These are phyloP conservation scores for Metschnikowia proteae DNA, from an alignment of 805 yeast species.

Conservation along the genomic window DNA sequence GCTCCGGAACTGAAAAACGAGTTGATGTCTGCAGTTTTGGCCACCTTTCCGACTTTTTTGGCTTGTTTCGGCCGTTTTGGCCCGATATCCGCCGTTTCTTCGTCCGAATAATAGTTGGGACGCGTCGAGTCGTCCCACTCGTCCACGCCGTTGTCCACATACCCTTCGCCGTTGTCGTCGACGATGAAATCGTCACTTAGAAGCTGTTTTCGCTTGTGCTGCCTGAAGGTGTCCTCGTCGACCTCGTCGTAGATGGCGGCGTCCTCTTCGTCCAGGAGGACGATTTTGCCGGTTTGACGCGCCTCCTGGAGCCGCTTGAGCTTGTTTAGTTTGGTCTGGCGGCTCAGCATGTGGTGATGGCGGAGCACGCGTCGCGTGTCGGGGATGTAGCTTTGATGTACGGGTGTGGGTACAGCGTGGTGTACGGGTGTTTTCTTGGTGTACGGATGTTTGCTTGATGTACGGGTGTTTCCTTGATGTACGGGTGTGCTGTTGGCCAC, in stretches of 20 bases:
- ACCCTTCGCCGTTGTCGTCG: conserved; percentile 91
- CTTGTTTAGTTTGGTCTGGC: conserved; percentile 40
- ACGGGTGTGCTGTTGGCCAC: neutral
- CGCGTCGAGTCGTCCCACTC: conserved; percentile 68
- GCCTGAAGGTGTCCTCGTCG: conserved; percentile 74
- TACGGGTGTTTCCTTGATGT: neutral
- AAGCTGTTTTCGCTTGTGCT: conserved; percentile 73
- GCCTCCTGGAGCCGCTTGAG: conserved; percentile 62
- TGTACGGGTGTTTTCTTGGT: conserved; percentile 2
- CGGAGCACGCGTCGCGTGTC: neutral
- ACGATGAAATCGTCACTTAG: conserved; percentile 90
- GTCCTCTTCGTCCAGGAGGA: conserved; percentile 43
- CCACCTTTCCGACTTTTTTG: conserved; percentile 36
- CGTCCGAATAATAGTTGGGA: conserved; percentile 55
- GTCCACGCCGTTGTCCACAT: conserved; percentile 88
- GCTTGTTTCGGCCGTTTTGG: conserved; percentile 23
- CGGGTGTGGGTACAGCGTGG: neutral
- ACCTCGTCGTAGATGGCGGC: conserved; percentile 80
- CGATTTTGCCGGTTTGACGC: conserved; percentile 53
- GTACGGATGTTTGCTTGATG: neutral
- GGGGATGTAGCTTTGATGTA: neutral
- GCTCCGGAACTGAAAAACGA: conserved; percentile 43
- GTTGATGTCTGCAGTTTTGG: conserved; percentile 47
- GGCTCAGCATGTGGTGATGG: conserved; percentile 23
- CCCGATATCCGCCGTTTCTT: conserved; percentile 38